Percentiles rank a stretch among this genome's conserved stretches.
These are phyloP conservation scores for Apium graveolens DNA, from an alignment of 129 eudicot species.

Conservation along the genomic window DNA sequence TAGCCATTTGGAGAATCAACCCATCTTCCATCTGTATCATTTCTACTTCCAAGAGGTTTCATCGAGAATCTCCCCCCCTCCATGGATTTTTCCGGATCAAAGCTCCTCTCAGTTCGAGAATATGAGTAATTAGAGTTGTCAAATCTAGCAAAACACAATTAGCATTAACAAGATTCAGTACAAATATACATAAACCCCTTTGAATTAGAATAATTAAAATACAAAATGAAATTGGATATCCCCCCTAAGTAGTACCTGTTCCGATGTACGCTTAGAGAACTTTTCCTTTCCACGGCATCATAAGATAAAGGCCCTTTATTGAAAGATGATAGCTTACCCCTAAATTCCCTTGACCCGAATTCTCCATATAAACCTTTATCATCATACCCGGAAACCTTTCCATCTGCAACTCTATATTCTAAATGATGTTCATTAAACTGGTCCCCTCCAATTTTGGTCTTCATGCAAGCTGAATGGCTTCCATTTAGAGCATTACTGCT, in stretches of 20 bases:
- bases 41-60: constrained; percentile 24
- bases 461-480: constrained; percentile 3
- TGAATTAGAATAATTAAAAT: not conserved
- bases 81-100: constrained; percentile 25
- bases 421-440: constrained; percentile 23
- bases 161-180: not conserved
- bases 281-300: constrained; percentile 17
- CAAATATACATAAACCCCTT: not conserved
- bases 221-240: not conserved
- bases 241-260: constrained; percentile 29
- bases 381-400: constrained; percentile 17
- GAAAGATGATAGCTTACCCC: constrained; percentile 26
- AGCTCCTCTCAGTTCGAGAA: constrained; percentile 35
- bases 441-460: constrained; percentile 5
- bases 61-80: constrained; percentile 24
- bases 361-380: constrained; percentile 22
- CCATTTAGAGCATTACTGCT: constrained; percentile 14
- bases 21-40: constrained; percentile 32
- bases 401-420: constrained; percentile 13
- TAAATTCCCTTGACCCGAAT: constrained; percentile 14
- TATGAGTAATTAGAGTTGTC: constrained; percentile 19
- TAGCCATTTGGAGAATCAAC: constrained; percentile 22
- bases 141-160: constrained; percentile 22
- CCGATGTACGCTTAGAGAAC: constrained; percentile 9
- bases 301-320: constrained; percentile 20